Percentiles rank a stretch among this genome's conserved stretches.
Evolutionary conservation across 352 stramenopile genomes (phyloP).

Genomic region (Phytophthora constricta): DNA sequence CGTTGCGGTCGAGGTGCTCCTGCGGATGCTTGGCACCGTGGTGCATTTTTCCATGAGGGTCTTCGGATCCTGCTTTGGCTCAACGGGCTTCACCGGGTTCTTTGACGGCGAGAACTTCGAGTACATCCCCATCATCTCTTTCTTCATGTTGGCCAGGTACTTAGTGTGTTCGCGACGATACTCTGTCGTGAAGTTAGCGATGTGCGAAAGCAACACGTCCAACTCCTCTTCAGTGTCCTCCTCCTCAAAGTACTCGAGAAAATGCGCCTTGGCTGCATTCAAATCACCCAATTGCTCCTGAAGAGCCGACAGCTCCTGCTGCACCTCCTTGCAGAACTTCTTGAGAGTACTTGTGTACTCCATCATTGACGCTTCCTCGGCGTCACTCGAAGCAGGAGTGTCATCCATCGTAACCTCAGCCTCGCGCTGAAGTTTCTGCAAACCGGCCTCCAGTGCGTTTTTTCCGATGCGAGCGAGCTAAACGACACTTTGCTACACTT

Average conservation of each 20-base stretch:
- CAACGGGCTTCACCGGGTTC: slow-evolving; percentile 33
- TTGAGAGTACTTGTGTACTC: slow-evolving; percentile 57
- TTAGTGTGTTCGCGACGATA: slow-evolving; percentile 78
- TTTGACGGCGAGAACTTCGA: slow-evolving; percentile 40
- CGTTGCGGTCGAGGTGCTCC: slow-evolving; percentile 19
- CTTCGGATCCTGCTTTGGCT: slow-evolving; percentile 35
- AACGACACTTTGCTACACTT: slow-evolving; percentile 83
- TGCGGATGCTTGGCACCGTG: slow-evolving; percentile 28
- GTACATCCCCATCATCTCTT: slow-evolving; percentile 42
- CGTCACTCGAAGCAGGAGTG: slow-evolving; percentile 26
- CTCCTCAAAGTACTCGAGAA: slow-evolving; percentile 87
- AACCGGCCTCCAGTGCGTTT: slow-evolving; percentile 67
- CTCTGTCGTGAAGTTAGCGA: slow-evolving; percentile 78
- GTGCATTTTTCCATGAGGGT: slow-evolving; percentile 25
- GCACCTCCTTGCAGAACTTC: slow-evolving; percentile 66
- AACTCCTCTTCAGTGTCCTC: slow-evolving; percentile 81
- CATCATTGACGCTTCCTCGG: slow-evolving; percentile 38
- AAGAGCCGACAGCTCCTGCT: slow-evolving; percentile 61
- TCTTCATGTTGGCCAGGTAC: slow-evolving; percentile 60
- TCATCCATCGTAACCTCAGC: slow-evolving; percentile 38
- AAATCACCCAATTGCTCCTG: slow-evolving; percentile 60
- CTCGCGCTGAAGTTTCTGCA: slow-evolving; percentile 61
- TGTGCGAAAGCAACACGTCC: slow-evolving; percentile 74
- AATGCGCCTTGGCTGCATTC: slow-evolving; percentile 67
- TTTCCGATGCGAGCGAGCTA: slow-evolving; percentile 66